phyloP scores from a whole-genome alignment of 2,329 filamentous ascomycete species.

The Botrytis byssoidea region DNA sequence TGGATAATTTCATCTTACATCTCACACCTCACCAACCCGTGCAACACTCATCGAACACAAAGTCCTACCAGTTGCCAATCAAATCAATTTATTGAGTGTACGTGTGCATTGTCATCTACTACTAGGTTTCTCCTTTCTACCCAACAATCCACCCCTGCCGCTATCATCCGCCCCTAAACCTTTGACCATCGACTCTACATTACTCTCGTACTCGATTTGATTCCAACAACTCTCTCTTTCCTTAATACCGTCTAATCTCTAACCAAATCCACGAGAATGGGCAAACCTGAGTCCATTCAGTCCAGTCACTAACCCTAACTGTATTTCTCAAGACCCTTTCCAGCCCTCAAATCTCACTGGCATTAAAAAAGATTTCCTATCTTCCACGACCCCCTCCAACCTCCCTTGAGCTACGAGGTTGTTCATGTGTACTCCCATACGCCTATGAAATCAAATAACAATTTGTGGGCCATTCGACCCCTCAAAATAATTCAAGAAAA shows the following conservation, averaged over 20 bases:
- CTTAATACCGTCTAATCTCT: not conserved
- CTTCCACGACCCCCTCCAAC: not conserved
- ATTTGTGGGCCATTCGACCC: slow-evolving; percentile 2
- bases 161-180: too few relatives aligned
- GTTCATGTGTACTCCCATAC: slow-evolving; percentile 13
- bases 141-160: not conserved
- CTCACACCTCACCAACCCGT: not conserved
- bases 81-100: slow-evolving; percentile 6
- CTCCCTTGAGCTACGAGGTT: not conserved
- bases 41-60: not conserved
- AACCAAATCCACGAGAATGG: not conserved
- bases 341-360: not conserved
- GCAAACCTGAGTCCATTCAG: not conserved
- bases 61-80: not conserved
- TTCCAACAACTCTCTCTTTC: not conserved
- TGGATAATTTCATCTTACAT: not conserved
- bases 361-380: not conserved
- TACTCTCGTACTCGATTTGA: not conserved
- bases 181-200: not conserved
- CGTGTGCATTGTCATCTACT: not conserved
- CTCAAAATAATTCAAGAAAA: not conserved
- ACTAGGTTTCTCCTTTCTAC: not conserved
- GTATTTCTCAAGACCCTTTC: not conserved
- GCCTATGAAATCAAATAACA: slow-evolving; percentile 15
- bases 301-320: not conserved